Evolutionary conservation across 2,329 filamentous ascomycete genomes (phyloP), one percentile per base, ranked within the genome.

Genomic region (Penicillium freii): DNA sequence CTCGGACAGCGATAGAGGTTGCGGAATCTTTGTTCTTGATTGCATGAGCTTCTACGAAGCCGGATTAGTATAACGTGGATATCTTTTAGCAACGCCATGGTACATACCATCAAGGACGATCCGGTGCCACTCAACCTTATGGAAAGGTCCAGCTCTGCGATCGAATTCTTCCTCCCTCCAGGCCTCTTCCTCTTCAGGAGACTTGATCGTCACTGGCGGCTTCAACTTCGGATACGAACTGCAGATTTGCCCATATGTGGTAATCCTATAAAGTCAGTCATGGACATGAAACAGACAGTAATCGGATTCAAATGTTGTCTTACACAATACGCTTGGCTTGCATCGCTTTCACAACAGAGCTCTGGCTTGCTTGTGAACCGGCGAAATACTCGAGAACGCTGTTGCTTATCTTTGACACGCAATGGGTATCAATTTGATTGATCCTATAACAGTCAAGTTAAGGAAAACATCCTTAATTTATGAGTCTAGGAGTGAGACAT

Each of bases 41-140:
- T 3, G 61, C 47, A 38, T 77, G 73, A 1, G 65, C 71, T 55
- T 74, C 70, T 72, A 39, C 8, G 19, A 3, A 38, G 50, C 3
- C 19, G 38, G 19, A 15, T 44, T 23, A 43, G 31, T 52, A 40
- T 38, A 31, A 38, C 4, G 27, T 2, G 10, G 9, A 11, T 8
- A 1, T 13, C 1, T 36, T 19, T 1, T 6, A 21, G 39, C 15
- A 3, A 31, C 1, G 4, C 9, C 47, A 17, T 15, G 13, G 13
- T 29, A 42, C 67, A 53, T 64, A 71, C 75, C 75, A 36, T 78
- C 75, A 7, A 78, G 63, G n/a, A 77, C 68, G n/a, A 77, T 74
- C 2, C 75, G 66, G 25, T 67, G 68, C 53, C 72, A 78, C 5
- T 70, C 69, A 31, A 76, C 63, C 25, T 55, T 53, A 60, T 77